Conservation (phyloP, 2,329 filamentous ascomycete species). For the Clarireedia paspali region DNA sequence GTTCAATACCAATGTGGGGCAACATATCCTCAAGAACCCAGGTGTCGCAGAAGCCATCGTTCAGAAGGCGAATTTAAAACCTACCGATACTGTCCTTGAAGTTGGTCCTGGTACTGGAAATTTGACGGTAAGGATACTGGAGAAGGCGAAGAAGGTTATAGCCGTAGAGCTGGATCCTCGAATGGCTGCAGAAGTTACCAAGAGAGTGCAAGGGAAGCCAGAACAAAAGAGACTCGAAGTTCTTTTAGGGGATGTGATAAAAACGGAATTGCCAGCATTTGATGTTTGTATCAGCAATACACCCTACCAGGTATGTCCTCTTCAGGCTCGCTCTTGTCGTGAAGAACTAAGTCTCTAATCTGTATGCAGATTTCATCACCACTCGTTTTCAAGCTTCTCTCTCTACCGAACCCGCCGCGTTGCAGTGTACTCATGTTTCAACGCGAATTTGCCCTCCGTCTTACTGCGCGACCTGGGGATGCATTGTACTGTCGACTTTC, state of each 20-base stretch:
- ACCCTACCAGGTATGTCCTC: slow-evolving; percentile 49
- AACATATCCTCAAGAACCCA: slow-evolving; percentile 85
- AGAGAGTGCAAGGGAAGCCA: slow-evolving; percentile 85
- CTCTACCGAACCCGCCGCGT: slow-evolving; percentile 72
- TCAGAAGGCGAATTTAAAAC: slow-evolving; percentile 81
- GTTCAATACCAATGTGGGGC: slow-evolving; percentile 59
- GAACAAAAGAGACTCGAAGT: slow-evolving; percentile 79
- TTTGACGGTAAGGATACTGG: slow-evolving; percentile 80
- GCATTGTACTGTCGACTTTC: slow-evolving; percentile 83
- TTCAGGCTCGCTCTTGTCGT: neutral
- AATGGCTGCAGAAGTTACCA: slow-evolving; percentile 85
- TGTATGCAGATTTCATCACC: slow-evolving; percentile 69
- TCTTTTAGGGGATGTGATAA: slow-evolving; percentile 87
- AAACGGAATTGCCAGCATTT: slow-evolving; percentile 64
- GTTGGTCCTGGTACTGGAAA: slow-evolving; percentile 87
- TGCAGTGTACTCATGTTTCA: slow-evolving; percentile 93
- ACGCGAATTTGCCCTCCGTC: slow-evolving; percentile 83
- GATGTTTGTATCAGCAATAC: slow-evolving; percentile 72
- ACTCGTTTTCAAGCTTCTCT: slow-evolving; percentile 78
- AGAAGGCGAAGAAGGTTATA: slow-evolving; percentile 73
- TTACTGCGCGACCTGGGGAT: slow-evolving; percentile 83
- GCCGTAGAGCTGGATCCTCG: slow-evolving; percentile 90
- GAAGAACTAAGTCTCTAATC: slow-evolving; percentile 14
- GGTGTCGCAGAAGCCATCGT: slow-evolving; percentile 77
- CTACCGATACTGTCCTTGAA: slow-evolving; percentile 84